Evolutionary conservation across 352 stramenopile genomes (phyloP), one percentile per base, ranked within the genome.

Genomic region (Saprolegnia diclina): DNA sequence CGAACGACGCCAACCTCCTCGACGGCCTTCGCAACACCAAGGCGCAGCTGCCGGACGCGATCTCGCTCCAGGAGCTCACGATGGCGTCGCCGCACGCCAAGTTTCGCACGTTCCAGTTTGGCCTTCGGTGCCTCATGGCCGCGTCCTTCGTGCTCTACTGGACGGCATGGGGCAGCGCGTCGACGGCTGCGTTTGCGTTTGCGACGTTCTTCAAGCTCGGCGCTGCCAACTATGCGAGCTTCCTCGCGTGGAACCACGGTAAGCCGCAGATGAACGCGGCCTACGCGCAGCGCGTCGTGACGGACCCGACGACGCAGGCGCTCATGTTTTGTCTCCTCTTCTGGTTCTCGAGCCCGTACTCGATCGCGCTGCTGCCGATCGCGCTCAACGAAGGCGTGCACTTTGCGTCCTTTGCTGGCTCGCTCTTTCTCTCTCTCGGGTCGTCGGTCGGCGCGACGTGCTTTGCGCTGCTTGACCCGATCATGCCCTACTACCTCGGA

Each of bases 241-340:
- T 88, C 74, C 74, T 96, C 59, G 72, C 82, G 32, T 94, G 90
- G 69, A 90, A 83, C 37, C 85, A 95, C 73, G 87, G 88, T 35
- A 64, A 72, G 22, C 87, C 88, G 44, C 80, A 84, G 68, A 83
- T 77, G 77, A 84, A 88, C 55, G 77, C 82, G 0, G 76, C 70
- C 24, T 96, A 96, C 67, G 83, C 78, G n/a, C 85, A 95, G 74
- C 77, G 86, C 5, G 74, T 96, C 35, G 76, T 94, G 65, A 68
- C 91, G 54, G 88, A 96, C 71, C 87, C 85, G 56, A 82, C 85
- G 29, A 81, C 85, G 35, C 88, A 96, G 72, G 77, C 84, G 65
- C 77, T 94, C 29, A 90, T 94, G 76, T 92, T 91, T 75, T 90
- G 79, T 38, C 75, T 95, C 37, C 77, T 96, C 50, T 96, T 96